A percentile compares a stretch with the other conserved stretches of the same genome.
Evolutionary conservation across 495 filamentous ascomycete species (phyloP).

Genomic region (Penicillium nucicola): DNA sequence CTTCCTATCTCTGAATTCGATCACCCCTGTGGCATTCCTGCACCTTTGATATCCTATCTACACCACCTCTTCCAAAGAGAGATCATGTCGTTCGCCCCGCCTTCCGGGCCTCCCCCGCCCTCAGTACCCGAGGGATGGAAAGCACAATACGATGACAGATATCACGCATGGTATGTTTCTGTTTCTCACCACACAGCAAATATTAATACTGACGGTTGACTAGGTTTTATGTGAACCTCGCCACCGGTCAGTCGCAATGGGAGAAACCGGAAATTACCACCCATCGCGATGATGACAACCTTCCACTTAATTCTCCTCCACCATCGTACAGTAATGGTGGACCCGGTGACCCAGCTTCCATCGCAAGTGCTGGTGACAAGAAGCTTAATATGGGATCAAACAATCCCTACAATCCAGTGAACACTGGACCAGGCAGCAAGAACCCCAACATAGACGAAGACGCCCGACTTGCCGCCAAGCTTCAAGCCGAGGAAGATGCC

Average conservation of each 20-base stretch:
- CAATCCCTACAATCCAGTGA: conserved; percentile 52
- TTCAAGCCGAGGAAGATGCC: conserved; percentile 81
- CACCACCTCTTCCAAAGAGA: background rate
- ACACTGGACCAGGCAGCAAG: conserved; percentile 6
- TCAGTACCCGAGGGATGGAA: conserved; percentile 88
- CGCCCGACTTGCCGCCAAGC: conserved; percentile 66
- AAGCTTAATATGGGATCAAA: conserved; percentile 57
- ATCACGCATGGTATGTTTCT: conserved; percentile 67
- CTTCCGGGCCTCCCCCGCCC: conserved; percentile 79
- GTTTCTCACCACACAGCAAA: conserved; percentile 10
- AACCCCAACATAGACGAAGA: conserved; percentile 57
- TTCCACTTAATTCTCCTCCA: conserved; percentile 50
- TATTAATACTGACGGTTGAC: conserved; percentile 4
- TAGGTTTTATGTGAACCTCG: conserved; percentile 87
- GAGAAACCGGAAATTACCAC: conserved; percentile 66
- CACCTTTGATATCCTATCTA: background rate
- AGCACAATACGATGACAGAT: conserved; percentile 70
- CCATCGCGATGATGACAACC: conserved; percentile 44
- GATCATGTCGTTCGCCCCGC: conserved; percentile 49
- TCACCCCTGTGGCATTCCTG: too few relatives aligned
- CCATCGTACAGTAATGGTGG: conserved; percentile 59
- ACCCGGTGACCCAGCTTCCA: conserved; percentile 27
- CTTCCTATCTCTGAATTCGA: background rate
- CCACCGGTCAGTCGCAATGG: conserved; percentile 87
- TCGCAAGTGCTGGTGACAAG: conserved; percentile 45